Evolutionary conservation across 805 yeast genomes (phyloP), one percentile per base, ranked within the genome.

Genomic region (Ogataea thermomethanolica): DNA sequence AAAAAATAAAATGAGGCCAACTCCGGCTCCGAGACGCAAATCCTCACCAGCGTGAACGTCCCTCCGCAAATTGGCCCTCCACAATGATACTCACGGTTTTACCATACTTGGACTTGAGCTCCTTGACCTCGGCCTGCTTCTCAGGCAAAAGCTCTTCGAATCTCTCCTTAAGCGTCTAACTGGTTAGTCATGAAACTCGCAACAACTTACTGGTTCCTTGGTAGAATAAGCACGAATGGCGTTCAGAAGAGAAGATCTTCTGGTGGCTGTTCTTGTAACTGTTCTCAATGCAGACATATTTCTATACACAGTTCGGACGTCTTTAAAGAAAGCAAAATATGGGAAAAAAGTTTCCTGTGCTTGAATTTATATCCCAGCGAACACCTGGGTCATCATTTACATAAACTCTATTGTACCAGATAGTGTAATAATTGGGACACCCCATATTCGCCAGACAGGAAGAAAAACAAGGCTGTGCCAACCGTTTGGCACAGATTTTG

Each of bases 111-210:
- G 86, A 76, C 70, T 91, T 89, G 67, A 91, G 81, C 58, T 81
- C 78, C 73, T 84, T 85, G 69, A 93, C 83, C 73, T 89, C 87
- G 67, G 88, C 96, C 55, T 84, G 84, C 74, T 86, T 86, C 59
- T 78, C 89, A 53, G 98, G 98, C 65, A 90, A 78, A 53, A 87
- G 74, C 62, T 87, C 95, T 42, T 89, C 95, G 64, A 93, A 90
- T 65, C 95, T 82, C 70, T 93, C 95, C 70, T 93, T 93, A 58
- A 93, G 76, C 50, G 96, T 81, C 74, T 77, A 62, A 25, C 24
- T 37, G 32, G 38, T 36, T 9, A 22, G 25, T 13, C 23, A 10
- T 12, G n/a, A 11, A 8, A 23, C 15, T 10, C 5, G 22, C 12
- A 13, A 25, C 13, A 21, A 57, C 61, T 35, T 55, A 58, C 63